These are phyloP conservation scores for Penstemon eatonii DNA, from an alignment of 257 asterid genomes.

Conservation along the genomic window DNA sequence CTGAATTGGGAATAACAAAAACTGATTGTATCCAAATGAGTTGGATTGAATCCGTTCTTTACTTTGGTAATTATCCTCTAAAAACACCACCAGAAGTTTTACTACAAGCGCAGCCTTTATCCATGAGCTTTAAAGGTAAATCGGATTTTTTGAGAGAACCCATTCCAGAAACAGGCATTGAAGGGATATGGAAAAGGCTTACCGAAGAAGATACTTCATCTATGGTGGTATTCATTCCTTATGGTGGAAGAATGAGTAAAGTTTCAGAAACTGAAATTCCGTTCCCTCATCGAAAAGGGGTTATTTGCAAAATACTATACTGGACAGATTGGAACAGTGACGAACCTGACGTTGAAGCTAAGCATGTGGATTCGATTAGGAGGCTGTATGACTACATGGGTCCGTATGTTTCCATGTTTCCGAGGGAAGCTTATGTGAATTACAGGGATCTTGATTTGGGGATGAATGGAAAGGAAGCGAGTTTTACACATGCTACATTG, in stretches of 20 bases:
- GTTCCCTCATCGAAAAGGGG: slow-evolving; percentile 65
- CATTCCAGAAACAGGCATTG: slow-evolving; percentile 54
- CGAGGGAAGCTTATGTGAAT: slow-evolving; percentile 67
- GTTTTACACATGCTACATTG: slow-evolving; percentile 21
- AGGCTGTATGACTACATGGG: slow-evolving; percentile 60
- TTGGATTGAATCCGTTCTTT: slow-evolving; percentile 61
- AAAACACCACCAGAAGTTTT: slow-evolving; percentile 53
- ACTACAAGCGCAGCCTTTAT: slow-evolving; percentile 58
- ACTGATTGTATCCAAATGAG: slow-evolving; percentile 61
- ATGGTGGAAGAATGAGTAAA: slow-evolving; percentile 65
- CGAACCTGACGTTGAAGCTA: slow-evolving; percentile 37
- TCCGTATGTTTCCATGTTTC: slow-evolving; percentile 56
- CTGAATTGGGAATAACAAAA: slow-evolving; percentile 46
- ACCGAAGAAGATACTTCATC: slow-evolving; percentile 50
- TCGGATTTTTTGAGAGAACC: slow-evolving; percentile 61
- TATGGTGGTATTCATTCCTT: slow-evolving; percentile 55
- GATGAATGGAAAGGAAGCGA: slow-evolving; percentile 33
- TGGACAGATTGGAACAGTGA: slow-evolving; percentile 47
- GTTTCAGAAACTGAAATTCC: slow-evolving; percentile 59
- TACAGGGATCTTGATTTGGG: slow-evolving; percentile 78
- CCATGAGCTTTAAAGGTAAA: slow-evolving; percentile 71
- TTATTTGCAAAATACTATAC: slow-evolving; percentile 48
- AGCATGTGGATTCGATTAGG: slow-evolving; percentile 59
- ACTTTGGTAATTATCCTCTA: slow-evolving; percentile 54
- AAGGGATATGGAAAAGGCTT: slow-evolving; percentile 63